A percentile compares a stretch with the other conserved stretches of the same genome.
These are phyloP conservation scores for Petunia hybrid DNA, from an alignment of 305 asterid genomes.

Conservation along the genomic window DNA sequence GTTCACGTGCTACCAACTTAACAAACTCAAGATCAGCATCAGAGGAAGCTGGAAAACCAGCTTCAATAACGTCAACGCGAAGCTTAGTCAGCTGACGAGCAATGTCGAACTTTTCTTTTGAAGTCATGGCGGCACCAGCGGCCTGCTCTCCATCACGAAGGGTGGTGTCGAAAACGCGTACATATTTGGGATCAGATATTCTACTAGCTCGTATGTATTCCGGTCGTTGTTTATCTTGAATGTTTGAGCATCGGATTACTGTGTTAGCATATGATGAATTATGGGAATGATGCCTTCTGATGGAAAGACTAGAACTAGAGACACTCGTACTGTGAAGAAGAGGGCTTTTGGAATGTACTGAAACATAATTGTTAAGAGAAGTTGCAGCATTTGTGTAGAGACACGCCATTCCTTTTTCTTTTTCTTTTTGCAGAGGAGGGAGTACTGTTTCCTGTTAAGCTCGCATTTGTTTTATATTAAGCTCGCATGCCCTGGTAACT, in stretches of 20 bases:
- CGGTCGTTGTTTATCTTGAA: constrained; percentile 43
- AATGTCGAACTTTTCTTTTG: constrained; percentile 82
- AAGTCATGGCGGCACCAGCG: constrained; percentile 94
- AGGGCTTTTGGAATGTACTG: neutral
- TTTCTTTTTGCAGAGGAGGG: neutral
- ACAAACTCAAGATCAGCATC: constrained; percentile 84
- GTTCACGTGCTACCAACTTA: constrained; percentile 69
- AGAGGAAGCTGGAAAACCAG: constrained; percentile 88
- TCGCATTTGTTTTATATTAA: too few species aligned
- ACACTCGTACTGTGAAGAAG: neutral
- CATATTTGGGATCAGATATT: constrained; percentile 71
- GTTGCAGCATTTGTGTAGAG: neutral
- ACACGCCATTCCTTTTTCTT: constrained; percentile 28
- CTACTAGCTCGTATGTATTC: too few species aligned
- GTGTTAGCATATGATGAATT: neutral
- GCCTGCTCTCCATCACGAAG: constrained; percentile 97
- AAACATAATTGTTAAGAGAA: neutral
- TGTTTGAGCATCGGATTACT: constrained; percentile 61
- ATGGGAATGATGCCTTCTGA: neutral
- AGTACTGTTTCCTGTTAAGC: too few species aligned
- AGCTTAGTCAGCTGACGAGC: constrained; percentile 66
- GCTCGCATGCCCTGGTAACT: too few species aligned
- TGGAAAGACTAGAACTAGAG: neutral
- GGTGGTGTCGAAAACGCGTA: constrained; percentile 85
- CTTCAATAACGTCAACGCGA: constrained; percentile 74